phyloP scores from a whole-genome alignment of 2,329 filamentous ascomycete genomes.

The Fusarium sororula region DNA sequence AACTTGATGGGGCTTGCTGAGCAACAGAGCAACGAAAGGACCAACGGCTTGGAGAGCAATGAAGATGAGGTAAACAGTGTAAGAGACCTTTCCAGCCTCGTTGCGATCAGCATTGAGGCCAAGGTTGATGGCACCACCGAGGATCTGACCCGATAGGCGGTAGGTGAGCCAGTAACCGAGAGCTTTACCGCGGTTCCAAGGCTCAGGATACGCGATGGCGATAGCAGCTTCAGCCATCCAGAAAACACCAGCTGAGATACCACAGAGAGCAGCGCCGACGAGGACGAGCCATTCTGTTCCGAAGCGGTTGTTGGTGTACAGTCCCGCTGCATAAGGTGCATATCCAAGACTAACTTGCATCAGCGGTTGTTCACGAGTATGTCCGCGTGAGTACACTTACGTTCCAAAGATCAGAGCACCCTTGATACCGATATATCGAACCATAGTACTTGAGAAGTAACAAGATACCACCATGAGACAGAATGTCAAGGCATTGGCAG shows the following conservation, averaged over 20 bases:
- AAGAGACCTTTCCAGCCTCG: slow-evolving; percentile 71
- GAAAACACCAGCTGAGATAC: slow-evolving; percentile 76
- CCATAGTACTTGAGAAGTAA: slow-evolving; percentile 70
- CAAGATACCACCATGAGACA: slow-evolving; percentile 78
- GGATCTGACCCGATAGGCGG: slow-evolving; percentile 70
- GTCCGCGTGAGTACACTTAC: slow-evolving; percentile 44
- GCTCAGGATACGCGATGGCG: slow-evolving; percentile 76
- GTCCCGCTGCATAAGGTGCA: slow-evolving; percentile 74
- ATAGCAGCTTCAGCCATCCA: slow-evolving; percentile 82
- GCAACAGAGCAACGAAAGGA: slow-evolving; percentile 69
- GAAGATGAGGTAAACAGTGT: slow-evolving; percentile 74
- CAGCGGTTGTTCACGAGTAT: not conserved
- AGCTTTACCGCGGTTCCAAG: slow-evolving; percentile 70
- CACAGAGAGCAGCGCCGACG: slow-evolving; percentile 74
- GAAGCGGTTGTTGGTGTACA: slow-evolving; percentile 78
- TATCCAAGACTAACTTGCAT: slow-evolving; percentile 64
- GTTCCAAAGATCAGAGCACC: slow-evolving; percentile 76
- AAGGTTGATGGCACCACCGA: slow-evolving; percentile 77
- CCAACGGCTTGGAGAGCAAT: slow-evolving; percentile 74
- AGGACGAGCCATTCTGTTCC: slow-evolving; percentile 75
- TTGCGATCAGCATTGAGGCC: slow-evolving; percentile 68
- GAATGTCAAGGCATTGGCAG: slow-evolving; percentile 76
- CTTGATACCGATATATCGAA: slow-evolving; percentile 75
- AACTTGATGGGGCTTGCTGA: slow-evolving; percentile 69
- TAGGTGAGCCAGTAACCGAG: slow-evolving; percentile 74